These are phyloP conservation scores for Yamadazyma trypodendri DNA, from an alignment of 1,139 yeast species.

Conservation along the genomic window DNA sequence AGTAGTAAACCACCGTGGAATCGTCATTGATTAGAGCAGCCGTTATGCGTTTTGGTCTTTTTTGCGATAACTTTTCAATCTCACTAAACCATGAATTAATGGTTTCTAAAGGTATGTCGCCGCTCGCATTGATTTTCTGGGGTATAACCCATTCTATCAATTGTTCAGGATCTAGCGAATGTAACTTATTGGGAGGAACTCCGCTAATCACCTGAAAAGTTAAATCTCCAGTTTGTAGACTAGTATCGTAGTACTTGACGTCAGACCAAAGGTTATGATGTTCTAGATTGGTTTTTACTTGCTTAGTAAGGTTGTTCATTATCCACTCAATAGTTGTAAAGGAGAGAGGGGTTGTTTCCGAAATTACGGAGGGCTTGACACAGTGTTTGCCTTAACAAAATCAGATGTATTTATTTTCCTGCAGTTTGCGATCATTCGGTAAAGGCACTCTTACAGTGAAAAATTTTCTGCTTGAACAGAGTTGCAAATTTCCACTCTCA, in stretches of 20 bases:
- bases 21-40: conserved; percentile 61
- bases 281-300: conserved; percentile 43
- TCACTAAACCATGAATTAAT: conserved; percentile 33
- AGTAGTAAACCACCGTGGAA: conserved; percentile 67
- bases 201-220: conserved; percentile 24
- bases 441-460: not conserved
- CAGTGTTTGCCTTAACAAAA: too few relatives aligned
- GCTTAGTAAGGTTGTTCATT: conserved; percentile 14
- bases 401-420: too few relatives aligned
- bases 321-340: not conserved
- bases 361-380: too few relatives aligned
- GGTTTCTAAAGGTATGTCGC: conserved; percentile 20
- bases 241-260: conserved; percentile 25
- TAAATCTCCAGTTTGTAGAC: not conserved
- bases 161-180: conserved; percentile 20
- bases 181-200: conserved; percentile 29
- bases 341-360: not conserved
- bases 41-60: conserved; percentile 41
- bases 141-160: conserved; percentile 39
- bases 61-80: conserved; percentile 15
- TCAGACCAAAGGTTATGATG: conserved; percentile 56
- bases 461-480: not conserved
- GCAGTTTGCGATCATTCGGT: not conserved
- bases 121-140: conserved; percentile 14
- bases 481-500: conserved; percentile 1